Percentiles rank a stretch among this genome's conserved stretches.
Conservation (phyloP, 495 filamentous ascomycete genomes). For the Xylaria castorea region DNA sequence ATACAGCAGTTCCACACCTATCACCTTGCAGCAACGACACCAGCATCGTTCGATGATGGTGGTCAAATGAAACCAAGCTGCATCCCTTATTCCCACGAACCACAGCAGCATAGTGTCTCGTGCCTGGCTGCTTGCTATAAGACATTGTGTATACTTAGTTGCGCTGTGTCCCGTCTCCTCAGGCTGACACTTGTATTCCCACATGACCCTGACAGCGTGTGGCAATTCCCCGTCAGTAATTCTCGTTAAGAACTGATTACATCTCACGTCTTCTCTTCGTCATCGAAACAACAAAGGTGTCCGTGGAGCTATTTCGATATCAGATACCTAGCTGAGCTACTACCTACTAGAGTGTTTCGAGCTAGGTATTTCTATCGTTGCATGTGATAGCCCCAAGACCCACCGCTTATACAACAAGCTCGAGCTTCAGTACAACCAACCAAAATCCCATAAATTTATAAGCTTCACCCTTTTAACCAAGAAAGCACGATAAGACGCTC, state of each 20-base stretch:
- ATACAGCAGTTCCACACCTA: not conserved
- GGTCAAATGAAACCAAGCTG: conserved; percentile 10
- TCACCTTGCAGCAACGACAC: conserved; percentile 10
- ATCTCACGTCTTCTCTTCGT: conserved; percentile 5
- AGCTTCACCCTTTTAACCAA: not conserved
- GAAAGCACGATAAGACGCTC: conserved; percentile 6
- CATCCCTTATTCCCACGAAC: conserved; percentile 18
- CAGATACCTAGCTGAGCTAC: not conserved
- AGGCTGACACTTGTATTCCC: not conserved
- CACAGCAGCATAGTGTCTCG: not conserved
- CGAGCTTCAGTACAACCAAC: not conserved
- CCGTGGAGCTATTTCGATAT: conserved; percentile 5
- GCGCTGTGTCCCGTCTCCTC: not conserved
- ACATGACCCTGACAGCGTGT: not conserved
- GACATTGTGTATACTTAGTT: not conserved
- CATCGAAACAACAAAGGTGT: not conserved
- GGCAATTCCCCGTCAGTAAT: not conserved
- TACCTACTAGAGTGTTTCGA: conserved; percentile 7
- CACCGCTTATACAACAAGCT: not conserved
- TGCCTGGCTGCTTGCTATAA: not conserved
- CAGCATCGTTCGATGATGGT: conserved; percentile 18
- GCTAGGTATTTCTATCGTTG: conserved; percentile 10
- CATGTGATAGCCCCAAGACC: conserved; percentile 12
- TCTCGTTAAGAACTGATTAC: not conserved
- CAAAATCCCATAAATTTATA: not conserved